phyloP scores from a whole-genome alignment of 2,329 filamentous ascomycete genomes.

The Aspergillus sp. region DNA sequence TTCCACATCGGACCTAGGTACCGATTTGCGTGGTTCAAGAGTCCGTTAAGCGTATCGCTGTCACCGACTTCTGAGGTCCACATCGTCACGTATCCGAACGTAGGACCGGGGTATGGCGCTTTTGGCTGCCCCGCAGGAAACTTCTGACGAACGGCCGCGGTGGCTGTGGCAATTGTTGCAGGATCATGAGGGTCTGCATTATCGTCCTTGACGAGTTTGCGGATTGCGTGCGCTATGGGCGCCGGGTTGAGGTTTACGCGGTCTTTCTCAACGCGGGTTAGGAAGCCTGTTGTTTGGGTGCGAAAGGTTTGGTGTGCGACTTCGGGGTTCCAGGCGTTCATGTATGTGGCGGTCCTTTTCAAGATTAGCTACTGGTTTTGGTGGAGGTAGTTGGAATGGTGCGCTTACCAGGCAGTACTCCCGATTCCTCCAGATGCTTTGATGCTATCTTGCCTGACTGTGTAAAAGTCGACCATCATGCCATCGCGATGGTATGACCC shows the following conservation, averaged over 20 bases:
- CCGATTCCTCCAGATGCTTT: slow-evolving; percentile 25
- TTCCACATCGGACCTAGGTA: slow-evolving; percentile 5
- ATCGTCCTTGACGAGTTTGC: not conserved
- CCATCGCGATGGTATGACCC: slow-evolving; percentile 36
- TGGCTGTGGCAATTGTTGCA: not conserved
- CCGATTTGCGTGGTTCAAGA: slow-evolving; percentile 4
- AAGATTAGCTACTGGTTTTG: not conserved
- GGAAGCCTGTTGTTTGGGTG: not conserved
- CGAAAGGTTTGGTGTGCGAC: not conserved
- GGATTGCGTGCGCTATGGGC: not conserved
- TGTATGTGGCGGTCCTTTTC: slow-evolving; percentile 10
- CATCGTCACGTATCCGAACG: slow-evolving; percentile 7
- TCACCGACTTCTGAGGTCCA: slow-evolving; percentile 12
- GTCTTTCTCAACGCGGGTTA: not conserved
- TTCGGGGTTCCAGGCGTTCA: slow-evolving; percentile 13
- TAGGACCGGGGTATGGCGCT: not conserved
- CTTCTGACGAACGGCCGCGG: not conserved
- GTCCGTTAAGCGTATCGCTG: not conserved
- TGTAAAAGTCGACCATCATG: slow-evolving; percentile 31
- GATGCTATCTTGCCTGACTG: slow-evolving; percentile 33
- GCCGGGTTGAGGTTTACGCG: not conserved
- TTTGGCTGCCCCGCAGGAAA: not conserved
- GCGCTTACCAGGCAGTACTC: slow-evolving; percentile 33
- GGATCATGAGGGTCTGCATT: not conserved
- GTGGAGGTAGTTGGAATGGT: not conserved